Conservation (phyloP, 768 basidiomycete species). For the Lactarius deliciosus region DNA sequence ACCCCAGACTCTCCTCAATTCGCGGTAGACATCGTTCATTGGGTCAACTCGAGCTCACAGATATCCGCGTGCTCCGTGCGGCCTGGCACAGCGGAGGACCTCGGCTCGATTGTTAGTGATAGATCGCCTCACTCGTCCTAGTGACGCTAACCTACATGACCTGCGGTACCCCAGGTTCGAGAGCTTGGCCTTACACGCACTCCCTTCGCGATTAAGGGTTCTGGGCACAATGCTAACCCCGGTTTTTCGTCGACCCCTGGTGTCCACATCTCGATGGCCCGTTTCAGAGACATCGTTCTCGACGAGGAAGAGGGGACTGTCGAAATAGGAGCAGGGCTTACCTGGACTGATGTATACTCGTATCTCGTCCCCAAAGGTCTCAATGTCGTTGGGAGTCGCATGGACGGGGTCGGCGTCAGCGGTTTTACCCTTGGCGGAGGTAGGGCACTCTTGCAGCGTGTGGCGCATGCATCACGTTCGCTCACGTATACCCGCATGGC, state of each 20-base stretch:
- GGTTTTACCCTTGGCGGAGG: conserved; percentile 1
- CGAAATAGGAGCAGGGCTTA: not conserved
- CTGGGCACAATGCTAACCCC: conserved; percentile 1
- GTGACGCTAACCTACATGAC: not conserved
- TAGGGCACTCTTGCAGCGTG: not conserved
- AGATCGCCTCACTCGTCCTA: not conserved
- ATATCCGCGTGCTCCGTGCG: conserved; percentile 8
- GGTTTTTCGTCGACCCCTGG: conserved; percentile 12
- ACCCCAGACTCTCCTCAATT: not conserved
- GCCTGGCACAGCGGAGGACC: conserved; percentile 5
- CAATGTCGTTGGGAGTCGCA: not conserved
- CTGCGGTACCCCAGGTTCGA: not conserved
- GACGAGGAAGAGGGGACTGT: not conserved
- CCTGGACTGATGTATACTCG: not conserved
- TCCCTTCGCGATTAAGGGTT: conserved; percentile 4
- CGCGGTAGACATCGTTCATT: not conserved
- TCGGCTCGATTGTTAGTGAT: conserved; percentile 2
- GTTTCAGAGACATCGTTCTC: not conserved
- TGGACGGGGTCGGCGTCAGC: not conserved
- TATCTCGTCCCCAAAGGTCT: not conserved
- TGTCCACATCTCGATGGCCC: conserved; percentile 6
- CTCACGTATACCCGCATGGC: not conserved
- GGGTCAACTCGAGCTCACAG: conserved; percentile 6
- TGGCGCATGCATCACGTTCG: not conserved
- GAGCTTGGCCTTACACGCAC: not conserved